Evolutionary conservation across 306 rosid genomes (phyloP), one percentile per base, ranked within the genome.

Genomic region (Carpinus viminea): DNA sequence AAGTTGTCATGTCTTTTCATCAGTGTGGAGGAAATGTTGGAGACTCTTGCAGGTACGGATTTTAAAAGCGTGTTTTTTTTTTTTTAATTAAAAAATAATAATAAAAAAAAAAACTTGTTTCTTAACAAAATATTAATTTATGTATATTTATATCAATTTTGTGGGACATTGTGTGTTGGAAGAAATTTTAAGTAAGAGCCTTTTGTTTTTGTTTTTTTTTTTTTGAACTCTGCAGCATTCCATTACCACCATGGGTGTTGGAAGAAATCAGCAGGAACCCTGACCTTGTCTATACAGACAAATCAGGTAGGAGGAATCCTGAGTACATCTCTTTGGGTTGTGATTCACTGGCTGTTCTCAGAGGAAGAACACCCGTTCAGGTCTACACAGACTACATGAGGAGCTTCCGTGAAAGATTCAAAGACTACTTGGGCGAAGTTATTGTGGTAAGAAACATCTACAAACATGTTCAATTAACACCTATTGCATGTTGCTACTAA

Each of bases 11-110:
- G 98, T 92, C 97, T 76, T 94, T 92, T 80, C 98, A 94, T 88
- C 97, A 94, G 86, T 92, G 98, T 76, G 98, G 98, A 65, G 98
- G 96, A 73, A 94, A 94, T 84, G 98, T 94, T 68, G 97, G 98
- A 77, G 97, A 94, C 78, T 89, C 96, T 1, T 94, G 96, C 96
- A 92, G 97, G 98, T 92, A 90, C 8, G 43, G 43, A 24, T 24
- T 24, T 4, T 4, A 38, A 38, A 3, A 3, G 7, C 43, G 0
- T 4, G 43, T 38, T 38, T 38, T 38, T 24, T n/a, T n/a, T n/a
- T n/a, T n/a, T n/a, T 38, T 24, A 24, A 24, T 0, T 24, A 24
- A 24, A 24, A 24, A 24, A 1, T 1, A 24, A 24, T 0, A 24
- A 24, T 0, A 24, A 24, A 31, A 31, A 31, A n/a, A n/a, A n/a